Evolutionary conservation across 1,284 basidiomycete species (phyloP), one percentile per base, ranked within the genome.

Genomic region (Stereum hirsutum): DNA sequence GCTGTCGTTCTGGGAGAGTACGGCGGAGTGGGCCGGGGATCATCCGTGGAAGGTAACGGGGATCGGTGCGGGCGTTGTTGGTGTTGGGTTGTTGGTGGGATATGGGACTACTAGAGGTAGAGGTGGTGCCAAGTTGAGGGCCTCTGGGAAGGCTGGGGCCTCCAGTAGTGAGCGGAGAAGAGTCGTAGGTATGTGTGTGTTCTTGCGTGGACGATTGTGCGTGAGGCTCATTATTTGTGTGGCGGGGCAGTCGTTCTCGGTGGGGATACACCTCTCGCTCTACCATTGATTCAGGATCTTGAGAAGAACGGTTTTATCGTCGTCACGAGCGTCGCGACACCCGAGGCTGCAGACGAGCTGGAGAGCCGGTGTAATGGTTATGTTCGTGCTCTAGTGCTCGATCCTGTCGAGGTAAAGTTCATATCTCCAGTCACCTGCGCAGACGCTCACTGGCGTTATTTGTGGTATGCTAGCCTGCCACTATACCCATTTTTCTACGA

Each of bases 261-360:
- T 32, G 88, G 80, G 15, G 88, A 91, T 54, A 68, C 72, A 24
- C 74, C 80, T 0, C 68, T 82, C 39, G 86, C 77, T 10, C 65
- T 75, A 15, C 78, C 87, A 12, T 60, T 91, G 39, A 78, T 89
- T 42, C 56, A 73, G 40, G 78, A 82, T 47, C 66, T 92, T 32
- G 83, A 89, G 60, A 70, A 69, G 54, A 75, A 80, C 51, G 85
- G 86, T 1, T 90, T 83, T 54, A 81, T 89, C 52, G 78, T 92
- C 32, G 79, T 92, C 51, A 70, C 79, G 5, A 89, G 81, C 48
- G 86, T 89, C 12, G 65, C 78, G 2, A 74, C 72, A 12, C 72
- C 78, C 1, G 79, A 81, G 42, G 73, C 74, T 6, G 77, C 76
- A 24, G 68, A 74, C 17, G 64, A 65, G 19, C 63, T 91, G 39